phyloP scores from a whole-genome alignment of 768 basidiomycete genomes.

The Hygrophoropsis aurantiaca region DNA sequence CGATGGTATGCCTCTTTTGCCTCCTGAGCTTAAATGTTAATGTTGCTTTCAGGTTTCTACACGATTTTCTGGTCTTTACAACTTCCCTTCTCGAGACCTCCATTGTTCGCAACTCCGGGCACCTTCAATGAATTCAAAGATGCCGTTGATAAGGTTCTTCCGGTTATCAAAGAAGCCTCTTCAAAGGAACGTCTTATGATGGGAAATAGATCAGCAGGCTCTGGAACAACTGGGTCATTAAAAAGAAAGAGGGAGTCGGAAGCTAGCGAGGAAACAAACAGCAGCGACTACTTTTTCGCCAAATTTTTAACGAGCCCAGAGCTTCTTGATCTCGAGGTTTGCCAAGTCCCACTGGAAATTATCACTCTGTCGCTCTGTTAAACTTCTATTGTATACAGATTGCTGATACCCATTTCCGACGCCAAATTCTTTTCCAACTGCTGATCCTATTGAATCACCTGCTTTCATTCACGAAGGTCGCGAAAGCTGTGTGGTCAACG shows the following conservation, averaged over 20 bases:
- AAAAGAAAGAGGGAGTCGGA: conserved; percentile 72
- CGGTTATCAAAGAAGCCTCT: conserved; percentile 82
- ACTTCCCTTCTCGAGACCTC: conserved; percentile 78
- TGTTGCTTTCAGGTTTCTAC: conserved; percentile 62
- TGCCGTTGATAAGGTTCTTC: conserved; percentile 69
- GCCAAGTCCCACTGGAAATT: conserved; percentile 23
- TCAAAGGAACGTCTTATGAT: conserved; percentile 87
- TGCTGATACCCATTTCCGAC: conserved; percentile 89
- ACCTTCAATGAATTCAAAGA: conserved; percentile 67
- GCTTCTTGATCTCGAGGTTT: conserved; percentile 82
- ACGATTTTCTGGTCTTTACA: conserved; percentile 90
- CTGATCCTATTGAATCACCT: conserved; percentile 78
- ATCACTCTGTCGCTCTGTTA: conserved; percentile 1
- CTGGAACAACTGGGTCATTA: conserved; percentile 34
- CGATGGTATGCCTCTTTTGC: conserved; percentile 46
- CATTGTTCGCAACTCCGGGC: conserved; percentile 56
- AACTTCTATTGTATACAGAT: conserved; percentile 47
- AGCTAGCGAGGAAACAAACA: conserved; percentile 48
- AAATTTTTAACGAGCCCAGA: conserved; percentile 91
- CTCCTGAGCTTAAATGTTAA: conserved; percentile 2
- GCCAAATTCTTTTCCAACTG: conserved; percentile 86
- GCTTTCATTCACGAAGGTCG: conserved; percentile 67
- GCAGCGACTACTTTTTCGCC: conserved; percentile 84
- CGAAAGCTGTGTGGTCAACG: conserved; percentile 60
- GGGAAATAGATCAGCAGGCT: conserved; percentile 61